Evolutionary conservation across 352 stramenopile species (phyloP).

Genomic region (Phytophthora agathidicida): DNA sequence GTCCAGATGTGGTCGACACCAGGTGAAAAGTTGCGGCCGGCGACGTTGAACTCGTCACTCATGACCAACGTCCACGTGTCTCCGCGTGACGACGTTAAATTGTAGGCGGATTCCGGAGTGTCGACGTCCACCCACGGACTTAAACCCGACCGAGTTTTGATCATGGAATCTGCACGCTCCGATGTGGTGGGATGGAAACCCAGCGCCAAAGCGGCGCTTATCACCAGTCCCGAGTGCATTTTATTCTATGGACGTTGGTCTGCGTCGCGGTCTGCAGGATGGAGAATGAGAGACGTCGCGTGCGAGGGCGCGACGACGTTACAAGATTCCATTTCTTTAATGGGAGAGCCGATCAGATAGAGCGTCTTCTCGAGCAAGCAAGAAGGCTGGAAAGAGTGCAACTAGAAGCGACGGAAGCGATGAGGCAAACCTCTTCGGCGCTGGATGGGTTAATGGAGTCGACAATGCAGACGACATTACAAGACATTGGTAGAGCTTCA

Average conservation of each 20-base stretch:
- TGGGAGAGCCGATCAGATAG: too few relatives aligned
- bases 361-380: too few relatives aligned
- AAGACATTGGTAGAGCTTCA: too few relatives aligned
- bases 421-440: too few relatives aligned
- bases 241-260: slow-evolving; percentile 1
- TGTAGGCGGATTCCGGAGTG: slow-evolving; percentile 32
- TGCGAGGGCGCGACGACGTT: slow-evolving; percentile 9
- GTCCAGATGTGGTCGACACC: slow-evolving; percentile 86
- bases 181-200: neutral
- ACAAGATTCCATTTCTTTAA: slow-evolving; percentile 24
- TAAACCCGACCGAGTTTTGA: slow-evolving; percentile 40
- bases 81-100: slow-evolving; percentile 49
- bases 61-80: slow-evolving; percentile 68
- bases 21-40: slow-evolving; percentile 56
- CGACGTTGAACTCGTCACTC: slow-evolving; percentile 76
- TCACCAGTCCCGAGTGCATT: slow-evolving; percentile 16
- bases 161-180: slow-evolving; percentile 31
- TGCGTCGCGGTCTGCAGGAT: neutral
- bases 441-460: too few relatives aligned
- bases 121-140: slow-evolving; percentile 48
- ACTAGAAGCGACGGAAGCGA: too few relatives aligned
- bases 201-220: slow-evolving; percentile 4
- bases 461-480: too few relatives aligned
- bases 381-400: too few relatives aligned
- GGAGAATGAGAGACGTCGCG: slow-evolving; percentile 23